Evolutionary conservation across 2,329 filamentous ascomycete species (phyloP), one percentile per base, ranked within the genome.

Genomic region (Endoconidiophora laricicola): DNA sequence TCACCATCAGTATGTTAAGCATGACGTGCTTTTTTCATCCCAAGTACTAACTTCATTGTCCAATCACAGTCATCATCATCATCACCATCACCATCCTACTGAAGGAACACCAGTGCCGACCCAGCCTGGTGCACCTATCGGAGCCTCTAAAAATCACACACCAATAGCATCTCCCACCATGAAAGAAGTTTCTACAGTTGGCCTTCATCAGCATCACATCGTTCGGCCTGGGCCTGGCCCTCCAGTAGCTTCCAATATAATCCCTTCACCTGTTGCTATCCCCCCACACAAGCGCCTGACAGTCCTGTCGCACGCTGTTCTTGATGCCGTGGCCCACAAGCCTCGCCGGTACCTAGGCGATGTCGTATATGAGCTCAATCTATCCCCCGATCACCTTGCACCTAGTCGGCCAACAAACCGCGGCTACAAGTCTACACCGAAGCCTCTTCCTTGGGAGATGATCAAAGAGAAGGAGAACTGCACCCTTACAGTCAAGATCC

Each of bases 401-500:
- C 66, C 65, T 2, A 65, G 62, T 6, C 59, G 57, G 1, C 61
- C 64, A 9, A 64, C 63, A 0, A 63, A 65, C 44, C 63, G 68
- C 12, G 66, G 69, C 3, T 73, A 68, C 56, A 61, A 66, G 4
- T 74, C 73, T 0, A 77, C 69, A 2, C 86, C 83, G 0, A 79
- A 74, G 48, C 83, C 84, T 0, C 69, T 95, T 1, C 90, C 90
- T 0, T 76, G 77, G 54, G 85, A 90, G 39, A 68, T 72, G 56
- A 78, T 79, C 49, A 67, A 82, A 55, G 79, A 76, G 42, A 84
- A 86, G 53, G 82, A 88, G 57, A 96, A 96, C 58, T 94, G 86
- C 61, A 93, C 85, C 0, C 78, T 93, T 55, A 95, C 86, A 0
- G 74, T 98, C 54, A 86, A 91, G 58, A 79, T 98, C 5, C 83